These are phyloP conservation scores for Talaromyces sp. DNA, from an alignment of 2,329 filamentous ascomycete genomes.

Conservation along the genomic window DNA sequence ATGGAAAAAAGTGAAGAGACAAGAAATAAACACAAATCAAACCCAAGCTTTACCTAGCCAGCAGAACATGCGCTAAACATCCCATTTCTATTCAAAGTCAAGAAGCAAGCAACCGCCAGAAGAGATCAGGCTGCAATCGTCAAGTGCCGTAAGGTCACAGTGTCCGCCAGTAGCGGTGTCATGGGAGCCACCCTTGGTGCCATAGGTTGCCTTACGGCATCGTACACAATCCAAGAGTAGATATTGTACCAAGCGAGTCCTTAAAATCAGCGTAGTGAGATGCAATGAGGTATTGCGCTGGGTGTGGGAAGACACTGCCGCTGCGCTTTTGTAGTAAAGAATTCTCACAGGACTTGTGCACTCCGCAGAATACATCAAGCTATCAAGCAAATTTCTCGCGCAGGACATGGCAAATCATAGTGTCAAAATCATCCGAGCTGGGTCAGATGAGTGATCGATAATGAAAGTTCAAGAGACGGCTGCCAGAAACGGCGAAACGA, in stretches of 20 bases:
- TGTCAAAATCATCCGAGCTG: background rate
- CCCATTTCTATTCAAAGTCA: background rate
- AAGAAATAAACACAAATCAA: background rate
- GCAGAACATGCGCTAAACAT: background rate
- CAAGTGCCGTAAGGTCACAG: background rate
- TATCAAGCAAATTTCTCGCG: background rate
- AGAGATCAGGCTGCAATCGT: background rate
- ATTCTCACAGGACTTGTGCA: background rate
- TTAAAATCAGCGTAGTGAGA: background rate
- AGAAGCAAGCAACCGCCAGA: background rate
- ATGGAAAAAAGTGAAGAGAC: background rate
- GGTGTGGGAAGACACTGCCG: background rate
- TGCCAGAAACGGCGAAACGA: background rate
- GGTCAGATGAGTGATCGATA: background rate
- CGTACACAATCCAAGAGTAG: background rate
- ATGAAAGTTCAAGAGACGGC: background rate
- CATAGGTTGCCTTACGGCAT: background rate
- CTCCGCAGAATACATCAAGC: background rate
- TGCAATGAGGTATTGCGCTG: background rate
- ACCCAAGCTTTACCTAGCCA: background rate
- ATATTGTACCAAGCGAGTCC: background rate
- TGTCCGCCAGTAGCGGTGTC: background rate
- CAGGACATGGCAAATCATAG: background rate
- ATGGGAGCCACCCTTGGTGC: background rate
- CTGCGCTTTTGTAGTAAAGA: background rate